Evolutionary conservation across 164 flowering plant genomes (phyloP).

Genomic region (Brasenia schreberi): DNA sequence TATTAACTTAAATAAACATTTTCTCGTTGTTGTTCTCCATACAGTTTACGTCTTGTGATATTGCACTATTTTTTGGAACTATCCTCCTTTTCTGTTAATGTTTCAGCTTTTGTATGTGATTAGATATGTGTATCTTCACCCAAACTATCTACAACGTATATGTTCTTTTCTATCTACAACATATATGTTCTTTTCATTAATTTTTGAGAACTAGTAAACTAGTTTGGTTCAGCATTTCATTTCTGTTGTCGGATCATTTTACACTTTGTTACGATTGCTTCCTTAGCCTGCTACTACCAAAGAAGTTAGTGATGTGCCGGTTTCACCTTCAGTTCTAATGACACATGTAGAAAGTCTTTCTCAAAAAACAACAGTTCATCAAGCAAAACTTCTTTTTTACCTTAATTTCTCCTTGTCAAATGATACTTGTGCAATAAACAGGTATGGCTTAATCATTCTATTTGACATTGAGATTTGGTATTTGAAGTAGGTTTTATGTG

Average conservation of each 20-base stretch:
- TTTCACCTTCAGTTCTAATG: constrained; percentile 53
- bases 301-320: constrained; percentile 29
- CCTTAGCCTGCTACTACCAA: constrained; percentile 33
- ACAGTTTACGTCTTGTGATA: no score
- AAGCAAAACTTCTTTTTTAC: constrained; percentile 24
- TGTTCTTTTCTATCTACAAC: no score
- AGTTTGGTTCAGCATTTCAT: neutral
- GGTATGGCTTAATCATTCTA: no score
- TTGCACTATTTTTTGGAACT: no score
- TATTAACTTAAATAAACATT: no score
- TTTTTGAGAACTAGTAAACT: neutral
- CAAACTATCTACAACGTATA: neutral
- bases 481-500: no score
- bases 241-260: neutral
- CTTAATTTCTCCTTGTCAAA: neutral
- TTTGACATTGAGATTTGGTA: no score
- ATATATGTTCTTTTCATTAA: neutral
- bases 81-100: no score
- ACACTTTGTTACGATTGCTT: neutral
- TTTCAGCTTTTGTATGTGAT: no score
- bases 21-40: no score
- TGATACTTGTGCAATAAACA: neutral
- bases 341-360: constrained; percentile 89
- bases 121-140: neutral
- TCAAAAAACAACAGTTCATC: constrained; percentile 85